Evolutionary conservation across 768 basidiomycete genomes (phyloP).

Genomic region (Hygrophorus russula): DNA sequence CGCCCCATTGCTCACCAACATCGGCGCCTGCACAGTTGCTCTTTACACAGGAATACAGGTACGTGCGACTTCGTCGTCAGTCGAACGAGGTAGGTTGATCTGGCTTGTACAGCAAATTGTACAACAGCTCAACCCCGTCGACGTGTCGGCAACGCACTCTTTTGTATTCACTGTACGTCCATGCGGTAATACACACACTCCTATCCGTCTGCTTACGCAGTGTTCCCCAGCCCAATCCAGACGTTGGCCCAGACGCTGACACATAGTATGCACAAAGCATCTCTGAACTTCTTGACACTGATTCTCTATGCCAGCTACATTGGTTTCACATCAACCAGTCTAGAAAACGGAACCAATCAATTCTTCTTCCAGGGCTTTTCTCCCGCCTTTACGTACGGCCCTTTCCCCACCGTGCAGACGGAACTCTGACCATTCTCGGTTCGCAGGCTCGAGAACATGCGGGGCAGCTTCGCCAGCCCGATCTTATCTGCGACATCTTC

Average conservation of each 20-base stretch:
- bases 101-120: constrained; percentile 33
- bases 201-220: neutral
- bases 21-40: constrained; percentile 44
- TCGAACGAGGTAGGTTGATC: neutral
- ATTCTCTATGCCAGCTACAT: constrained; percentile 38
- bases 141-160: constrained; percentile 36
- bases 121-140: constrained; percentile 43
- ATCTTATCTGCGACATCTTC: constrained; percentile 36
- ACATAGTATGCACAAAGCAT: constrained; percentile 36
- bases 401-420: neutral
- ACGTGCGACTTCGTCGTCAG: constrained; percentile 10
- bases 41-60: constrained; percentile 51
- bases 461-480: constrained; percentile 42
- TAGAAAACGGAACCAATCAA: constrained; percentile 16
- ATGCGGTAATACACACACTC: no score
- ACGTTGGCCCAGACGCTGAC: constrained; percentile 45
- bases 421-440: constrained; percentile 1
- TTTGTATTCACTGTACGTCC: constrained; percentile 41
- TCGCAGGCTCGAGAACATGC: constrained; percentile 45
- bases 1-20: constrained; percentile 30
- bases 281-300: constrained; percentile 2
- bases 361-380: constrained; percentile 32
- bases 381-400: constrained; percentile 41
- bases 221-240: constrained; percentile 35
- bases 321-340: constrained; percentile 34